Evolutionary conservation across 2,329 filamentous ascomycete species (phyloP).

Genomic region (Penicillium decumbens): DNA sequence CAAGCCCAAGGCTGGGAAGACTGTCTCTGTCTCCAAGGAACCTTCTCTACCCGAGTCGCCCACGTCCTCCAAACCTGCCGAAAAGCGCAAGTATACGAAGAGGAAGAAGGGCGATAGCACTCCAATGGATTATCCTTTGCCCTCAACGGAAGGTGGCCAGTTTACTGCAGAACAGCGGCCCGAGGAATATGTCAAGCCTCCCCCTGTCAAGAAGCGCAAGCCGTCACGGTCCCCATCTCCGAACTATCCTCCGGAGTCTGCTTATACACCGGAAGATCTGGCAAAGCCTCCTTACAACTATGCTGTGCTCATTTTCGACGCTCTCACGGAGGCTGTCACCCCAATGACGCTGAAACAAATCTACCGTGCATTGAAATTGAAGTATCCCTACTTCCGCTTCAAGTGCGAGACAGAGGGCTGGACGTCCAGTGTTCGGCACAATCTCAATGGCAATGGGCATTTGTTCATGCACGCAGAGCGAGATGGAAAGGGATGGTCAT

Average conservation of each 20-base stretch:
- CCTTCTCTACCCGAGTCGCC: conserved; percentile 34
- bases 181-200: conserved; percentile 42
- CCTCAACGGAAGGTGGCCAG: conserved; percentile 41
- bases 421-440: conserved; percentile 64
- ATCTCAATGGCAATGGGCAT: conserved; percentile 54
- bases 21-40: conserved; percentile 26
- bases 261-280: conserved; percentile 60
- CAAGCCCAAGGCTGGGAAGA: conserved; percentile 32
- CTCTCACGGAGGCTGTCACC: conserved; percentile 53
- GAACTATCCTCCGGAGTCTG: conserved; percentile 55
- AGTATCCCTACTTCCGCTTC: conserved; percentile 59
- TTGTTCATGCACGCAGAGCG: conserved; percentile 58
- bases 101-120: conserved; percentile 44
- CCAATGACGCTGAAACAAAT: conserved; percentile 63
- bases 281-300: conserved; percentile 60
- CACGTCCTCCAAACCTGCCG: conserved; percentile 34
- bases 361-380: conserved; percentile 59
- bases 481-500: conserved; percentile 60
- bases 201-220: conserved; percentile 49
- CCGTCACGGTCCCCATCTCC: conserved; percentile 58
- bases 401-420: conserved; percentile 61
- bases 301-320: conserved; percentile 60
- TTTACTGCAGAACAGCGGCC: conserved; percentile 35
- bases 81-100: conserved; percentile 49
- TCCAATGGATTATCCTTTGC: conserved; percentile 39